These are phyloP conservation scores for Schizothecium vesticola DNA, from an alignment of 495 filamentous ascomycete species.

Conservation along the genomic window DNA sequence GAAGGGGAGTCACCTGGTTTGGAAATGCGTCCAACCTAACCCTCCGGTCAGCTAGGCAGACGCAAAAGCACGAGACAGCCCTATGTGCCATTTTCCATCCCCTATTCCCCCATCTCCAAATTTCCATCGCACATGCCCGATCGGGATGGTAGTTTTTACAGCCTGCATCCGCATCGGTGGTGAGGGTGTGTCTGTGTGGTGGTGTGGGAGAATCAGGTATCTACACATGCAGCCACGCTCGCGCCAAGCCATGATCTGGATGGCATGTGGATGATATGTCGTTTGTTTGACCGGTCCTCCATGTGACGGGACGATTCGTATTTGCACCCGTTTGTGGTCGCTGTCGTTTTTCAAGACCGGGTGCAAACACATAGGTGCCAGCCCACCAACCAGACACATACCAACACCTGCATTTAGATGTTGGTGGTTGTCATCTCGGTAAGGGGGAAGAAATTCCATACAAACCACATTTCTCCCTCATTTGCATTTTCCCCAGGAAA, in stretches of 20 bases:
- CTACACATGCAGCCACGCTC: neutral
- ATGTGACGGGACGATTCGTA: neutral
- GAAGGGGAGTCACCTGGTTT: neutral
- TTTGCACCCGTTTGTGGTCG: neutral
- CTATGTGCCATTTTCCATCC: neutral
- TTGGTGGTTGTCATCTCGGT: neutral
- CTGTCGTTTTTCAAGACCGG: too few species aligned
- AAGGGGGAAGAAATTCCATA: neutral
- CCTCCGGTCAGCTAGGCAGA: neutral
- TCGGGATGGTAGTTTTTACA: conserved; percentile 8
- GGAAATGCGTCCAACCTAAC: neutral
- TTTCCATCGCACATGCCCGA: conserved; percentile 14
- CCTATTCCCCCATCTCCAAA: neutral
- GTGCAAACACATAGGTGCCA: neutral
- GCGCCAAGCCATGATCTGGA: neutral
- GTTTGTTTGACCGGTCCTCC: neutral
- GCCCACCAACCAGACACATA: neutral
- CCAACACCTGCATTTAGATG: neutral
- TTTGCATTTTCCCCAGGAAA: neutral
- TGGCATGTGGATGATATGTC: neutral
- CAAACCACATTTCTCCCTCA: neutral
- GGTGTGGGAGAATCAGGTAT: neutral
- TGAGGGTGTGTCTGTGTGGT: neutral
- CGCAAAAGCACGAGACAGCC: neutral
- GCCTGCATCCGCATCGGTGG: neutral